These are phyloP conservation scores for Talaromyces sp. DNA, from an alignment of 2,329 filamentous ascomycete genomes.

Conservation along the genomic window DNA sequence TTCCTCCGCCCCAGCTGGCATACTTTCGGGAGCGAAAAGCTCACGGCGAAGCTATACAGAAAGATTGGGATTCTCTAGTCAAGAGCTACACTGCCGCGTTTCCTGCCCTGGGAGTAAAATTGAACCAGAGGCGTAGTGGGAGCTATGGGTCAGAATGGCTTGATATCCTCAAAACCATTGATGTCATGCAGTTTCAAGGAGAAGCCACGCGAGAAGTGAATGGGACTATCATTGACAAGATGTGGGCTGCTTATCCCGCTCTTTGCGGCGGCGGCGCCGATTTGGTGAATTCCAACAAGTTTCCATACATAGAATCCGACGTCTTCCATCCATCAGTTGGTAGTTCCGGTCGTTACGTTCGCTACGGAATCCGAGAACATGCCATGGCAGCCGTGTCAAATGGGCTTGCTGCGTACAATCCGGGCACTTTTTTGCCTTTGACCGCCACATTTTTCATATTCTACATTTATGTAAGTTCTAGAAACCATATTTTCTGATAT, in stretches of 20 bases:
- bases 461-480: conserved; percentile 36
- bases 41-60: neutral
- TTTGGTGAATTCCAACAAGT: conserved; percentile 16
- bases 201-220: neutral
- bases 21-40: neutral
- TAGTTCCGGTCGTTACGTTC: conserved; percentile 56
- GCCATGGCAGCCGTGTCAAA: conserved; percentile 89
- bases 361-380: conserved; percentile 89
- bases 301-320: conserved; percentile 6
- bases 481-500: too few species aligned
- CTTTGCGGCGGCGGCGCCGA: conserved; percentile 15
- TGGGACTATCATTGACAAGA: neutral
- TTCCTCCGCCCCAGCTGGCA: neutral
- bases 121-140: neutral
- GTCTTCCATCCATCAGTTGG: conserved; percentile 13
- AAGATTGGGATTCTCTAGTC: neutral
- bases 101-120: neutral
- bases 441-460: conserved; percentile 59
- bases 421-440: conserved; percentile 50
- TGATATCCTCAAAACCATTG: conserved; percentile 2
- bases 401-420: conserved; percentile 52
- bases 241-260: conserved; percentile 10
- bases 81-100: conserved; percentile 13
- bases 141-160: neutral
- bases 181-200: conserved; percentile 5